These are phyloP conservation scores for Pleurotus tuoliensis DNA, from an alignment of 768 basidiomycete genomes.

Conservation along the genomic window DNA sequence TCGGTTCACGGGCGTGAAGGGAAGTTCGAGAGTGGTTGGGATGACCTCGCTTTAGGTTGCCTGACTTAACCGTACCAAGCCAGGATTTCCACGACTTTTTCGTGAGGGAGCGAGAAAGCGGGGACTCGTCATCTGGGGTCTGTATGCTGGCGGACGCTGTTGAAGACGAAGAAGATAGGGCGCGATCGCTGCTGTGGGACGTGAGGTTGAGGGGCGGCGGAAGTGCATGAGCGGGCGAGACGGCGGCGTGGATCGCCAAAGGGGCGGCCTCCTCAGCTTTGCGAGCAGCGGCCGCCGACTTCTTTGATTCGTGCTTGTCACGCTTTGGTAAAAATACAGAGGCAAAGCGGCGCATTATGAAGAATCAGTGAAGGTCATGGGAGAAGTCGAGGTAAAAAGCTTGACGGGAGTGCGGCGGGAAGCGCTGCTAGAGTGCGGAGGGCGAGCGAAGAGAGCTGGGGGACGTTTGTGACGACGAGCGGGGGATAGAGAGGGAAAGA, in stretches of 20 bases:
- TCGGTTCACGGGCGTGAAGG: neutral
- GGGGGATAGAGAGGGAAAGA: constrained; percentile 4
- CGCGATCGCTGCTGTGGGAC: constrained; percentile 35
- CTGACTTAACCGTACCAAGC: constrained; percentile 35
- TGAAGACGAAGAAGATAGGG: constrained; percentile 58
- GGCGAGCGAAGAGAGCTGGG: neutral
- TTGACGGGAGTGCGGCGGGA: neutral
- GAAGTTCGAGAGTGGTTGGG: neutral
- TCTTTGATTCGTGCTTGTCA: constrained; percentile 11
- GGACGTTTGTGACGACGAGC: constrained; percentile 2
- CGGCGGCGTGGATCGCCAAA: constrained; percentile 8
- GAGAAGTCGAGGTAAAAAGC: constrained; percentile 3
- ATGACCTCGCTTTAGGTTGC: neutral
- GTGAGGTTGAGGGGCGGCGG: constrained; percentile 20
- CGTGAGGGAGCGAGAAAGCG: constrained; percentile 26
- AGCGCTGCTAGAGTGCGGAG: neutral
- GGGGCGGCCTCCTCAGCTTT: constrained; percentile 8
- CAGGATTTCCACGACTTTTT: constrained; percentile 57
- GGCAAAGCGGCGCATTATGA: constrained; percentile 59
- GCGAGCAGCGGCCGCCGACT: constrained; percentile 5
- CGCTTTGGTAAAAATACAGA: constrained; percentile 49
- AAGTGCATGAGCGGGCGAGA: constrained; percentile 14
- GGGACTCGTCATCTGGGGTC: constrained; percentile 58
- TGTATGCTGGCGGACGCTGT: constrained; percentile 54
- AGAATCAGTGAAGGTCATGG: constrained; percentile 10